A percentile compares a stretch with the other conserved stretches of the same genome.
phyloP scores from a whole-genome alignment of 371 early-diverging fungal species.

The Coemansia sp. region DNA sequence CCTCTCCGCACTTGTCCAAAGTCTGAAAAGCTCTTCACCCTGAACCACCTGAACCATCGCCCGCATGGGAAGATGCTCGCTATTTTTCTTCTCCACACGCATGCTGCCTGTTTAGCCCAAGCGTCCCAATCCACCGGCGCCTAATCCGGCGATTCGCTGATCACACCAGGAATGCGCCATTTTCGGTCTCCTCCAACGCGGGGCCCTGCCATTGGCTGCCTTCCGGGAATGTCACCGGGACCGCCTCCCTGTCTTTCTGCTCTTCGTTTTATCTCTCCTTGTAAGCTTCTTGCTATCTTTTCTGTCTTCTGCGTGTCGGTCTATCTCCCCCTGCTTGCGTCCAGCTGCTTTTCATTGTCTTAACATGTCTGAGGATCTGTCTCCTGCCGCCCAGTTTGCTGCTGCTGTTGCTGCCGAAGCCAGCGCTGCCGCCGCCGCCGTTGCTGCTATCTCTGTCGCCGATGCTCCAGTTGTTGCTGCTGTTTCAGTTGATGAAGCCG shows the following conservation, averaged over 20 bases:
- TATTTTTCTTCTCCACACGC: too few relatives aligned
- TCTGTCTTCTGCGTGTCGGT: slow-evolving; percentile 30
- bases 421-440: background rate
- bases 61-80: too few relatives aligned
- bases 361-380: slow-evolving; percentile 26
- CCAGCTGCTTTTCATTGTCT: background rate
- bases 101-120: too few relatives aligned
- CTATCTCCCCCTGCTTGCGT: background rate
- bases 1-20: too few relatives aligned
- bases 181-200: background rate
- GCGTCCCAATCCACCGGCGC: too few relatives aligned
- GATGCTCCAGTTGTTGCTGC: background rate
- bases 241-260: background rate
- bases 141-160: too few relatives aligned
- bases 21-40: too few relatives aligned
- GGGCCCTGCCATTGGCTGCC: slow-evolving; percentile 1
- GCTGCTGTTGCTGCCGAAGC: slow-evolving; percentile 43
- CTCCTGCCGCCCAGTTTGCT: slow-evolving; percentile 43
- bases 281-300: background rate
- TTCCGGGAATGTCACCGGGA: background rate
- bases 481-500: background rate
- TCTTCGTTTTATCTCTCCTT: background rate
- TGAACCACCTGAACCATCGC: too few relatives aligned
- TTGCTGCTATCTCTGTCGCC: background rate
- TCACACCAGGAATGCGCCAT: background rate